A percentile compares a stretch with the other conserved stretches of the same genome.
phyloP scores from a whole-genome alignment of 176 grass and related monocot species.

The Lolium rigidum region DNA sequence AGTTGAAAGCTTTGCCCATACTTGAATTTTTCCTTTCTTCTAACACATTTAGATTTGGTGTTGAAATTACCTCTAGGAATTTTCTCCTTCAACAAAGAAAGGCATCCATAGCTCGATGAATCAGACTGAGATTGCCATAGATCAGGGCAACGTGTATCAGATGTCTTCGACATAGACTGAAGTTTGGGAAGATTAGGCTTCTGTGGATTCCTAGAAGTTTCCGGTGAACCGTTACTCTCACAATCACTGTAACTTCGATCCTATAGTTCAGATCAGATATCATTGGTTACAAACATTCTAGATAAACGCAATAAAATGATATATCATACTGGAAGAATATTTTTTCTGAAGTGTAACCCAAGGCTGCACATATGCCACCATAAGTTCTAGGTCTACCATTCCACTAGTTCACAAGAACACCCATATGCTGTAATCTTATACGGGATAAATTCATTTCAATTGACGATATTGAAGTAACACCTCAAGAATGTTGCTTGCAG shows the following conservation, averaged over 20 bases:
- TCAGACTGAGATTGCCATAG: constrained; percentile 67
- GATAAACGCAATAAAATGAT: constrained; percentile 27
- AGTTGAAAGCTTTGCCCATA: background rate
- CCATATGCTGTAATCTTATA: background rate
- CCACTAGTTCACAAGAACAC: background rate
- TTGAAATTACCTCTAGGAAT: constrained; percentile 67
- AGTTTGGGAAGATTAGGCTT: constrained; percentile 75
- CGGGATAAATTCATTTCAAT: background rate
- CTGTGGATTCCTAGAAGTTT: constrained; percentile 62
- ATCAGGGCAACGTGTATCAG: constrained; percentile 75
- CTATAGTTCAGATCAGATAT: constrained; percentile 50
- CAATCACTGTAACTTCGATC: constrained; percentile 85
- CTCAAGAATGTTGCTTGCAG: background rate
- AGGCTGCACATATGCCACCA: constrained; percentile 3
- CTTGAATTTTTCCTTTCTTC: too few relatives aligned
- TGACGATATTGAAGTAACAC: background rate
- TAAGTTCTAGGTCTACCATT: background rate
- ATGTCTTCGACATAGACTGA: constrained; percentile 63
- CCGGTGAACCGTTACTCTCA: constrained; percentile 77
- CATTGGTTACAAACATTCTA: constrained; percentile 27
- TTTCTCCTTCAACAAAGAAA: constrained; percentile 89
- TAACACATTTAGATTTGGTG: background rate
- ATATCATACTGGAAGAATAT: background rate
- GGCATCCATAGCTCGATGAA: constrained; percentile 77
- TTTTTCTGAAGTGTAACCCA: constrained; percentile 26